Conservation (phyloP, 306 rosid species). For the Elaeagnus macrophylla region DNA sequence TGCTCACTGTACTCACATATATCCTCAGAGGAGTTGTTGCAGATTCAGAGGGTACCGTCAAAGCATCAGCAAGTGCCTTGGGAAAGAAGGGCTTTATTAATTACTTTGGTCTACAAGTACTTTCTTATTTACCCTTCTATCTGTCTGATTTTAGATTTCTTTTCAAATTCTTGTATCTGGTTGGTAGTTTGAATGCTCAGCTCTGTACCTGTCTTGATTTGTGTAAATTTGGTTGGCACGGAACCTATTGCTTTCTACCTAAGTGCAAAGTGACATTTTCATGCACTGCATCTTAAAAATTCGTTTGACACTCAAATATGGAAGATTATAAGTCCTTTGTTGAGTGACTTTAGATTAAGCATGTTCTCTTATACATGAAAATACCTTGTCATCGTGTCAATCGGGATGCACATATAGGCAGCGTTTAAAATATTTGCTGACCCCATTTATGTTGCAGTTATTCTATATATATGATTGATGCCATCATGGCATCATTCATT, state of each 20-base stretch:
- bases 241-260: not conserved
- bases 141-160: not conserved
- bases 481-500: too few species aligned
- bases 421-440: too few species aligned
- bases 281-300: not conserved
- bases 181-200: not conserved
- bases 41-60: constrained; percentile 73
- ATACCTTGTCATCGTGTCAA: too few species aligned
- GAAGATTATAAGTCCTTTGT: not conserved
- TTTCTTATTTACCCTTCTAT: constrained; percentile 17
- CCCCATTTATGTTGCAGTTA: too few species aligned
- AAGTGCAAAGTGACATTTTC: not conserved
- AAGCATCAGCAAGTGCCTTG: constrained; percentile 68
- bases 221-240: not conserved
- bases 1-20: constrained; percentile 19
- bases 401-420: too few species aligned
- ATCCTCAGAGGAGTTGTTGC: constrained; percentile 87
- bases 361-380: too few species aligned
- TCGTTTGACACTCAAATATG: not conserved
- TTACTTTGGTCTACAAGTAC: constrained; percentile 95
- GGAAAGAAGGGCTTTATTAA: constrained; percentile 82
- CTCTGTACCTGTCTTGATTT: not conserved
- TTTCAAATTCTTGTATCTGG: not conserved
- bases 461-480: too few species aligned
- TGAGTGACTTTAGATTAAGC: too few species aligned